Evolutionary conservation across 2,329 filamentous ascomycete genomes (phyloP), one percentile per base, ranked within the genome.

Genomic region (Truncatella angustata): DNA sequence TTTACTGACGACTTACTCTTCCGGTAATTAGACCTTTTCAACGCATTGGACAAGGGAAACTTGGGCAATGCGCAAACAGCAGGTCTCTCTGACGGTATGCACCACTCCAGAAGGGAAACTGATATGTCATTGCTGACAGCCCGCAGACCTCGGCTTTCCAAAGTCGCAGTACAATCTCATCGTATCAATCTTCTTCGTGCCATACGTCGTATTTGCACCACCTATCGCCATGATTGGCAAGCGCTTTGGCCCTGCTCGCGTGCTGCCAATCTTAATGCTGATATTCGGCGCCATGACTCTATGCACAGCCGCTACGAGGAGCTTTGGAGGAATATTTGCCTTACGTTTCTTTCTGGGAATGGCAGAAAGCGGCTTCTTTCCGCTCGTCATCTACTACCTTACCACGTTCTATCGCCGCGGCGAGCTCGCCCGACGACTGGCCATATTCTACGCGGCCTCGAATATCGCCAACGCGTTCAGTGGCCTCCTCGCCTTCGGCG

Each of bases 361-460:
- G 75, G 74, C 83, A 0, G 86, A 90, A 62, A 76, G 77, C 1
- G 86, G 80, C 2, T 89, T 89, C 70, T 89, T 88, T 62, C 86
- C 87, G 0, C 69, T 87, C 3, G 85, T 88, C 23, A 76, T 77
- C 53, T 76, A 75, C 56, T 77, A 77, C 56, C 70, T 79, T 46
- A 82, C 80, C 1, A 82, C 77, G 2, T 90, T 90, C 66, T 91
- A 91, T 65, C 80, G 85, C 12, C 79, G 87, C 50, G 83, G 82
- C 28, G 87, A 91, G 64, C 77, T 91, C 3, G 87, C 86, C 5
- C 76, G 87, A 7, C 81, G 87, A 3, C 73, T 90, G 1, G 86
- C 86, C 32, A 72, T 90, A 53, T 91, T 91, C 71, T 92, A 91
- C 60, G 88, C 87, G 0, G 87, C 87, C 0, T 85, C 81, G 21